Base-by-base conservation (phyloP, 306 rosid species). In the Citrullus amarus region DNA sequence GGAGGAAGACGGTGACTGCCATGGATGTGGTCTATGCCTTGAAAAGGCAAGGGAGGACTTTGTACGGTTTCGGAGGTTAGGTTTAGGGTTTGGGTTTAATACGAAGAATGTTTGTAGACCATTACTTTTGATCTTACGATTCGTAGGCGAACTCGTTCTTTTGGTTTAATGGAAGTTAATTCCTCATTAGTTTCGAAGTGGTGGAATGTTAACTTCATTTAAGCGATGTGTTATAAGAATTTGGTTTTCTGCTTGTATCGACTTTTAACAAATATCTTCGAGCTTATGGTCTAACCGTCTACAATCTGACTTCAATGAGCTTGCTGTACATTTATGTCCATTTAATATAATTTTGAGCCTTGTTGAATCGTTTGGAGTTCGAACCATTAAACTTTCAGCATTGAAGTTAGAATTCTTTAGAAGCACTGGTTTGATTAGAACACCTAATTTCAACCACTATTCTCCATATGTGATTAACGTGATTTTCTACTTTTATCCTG, bases 1-100 rank as follows among this genome's bases (percentile, higher is more conserved):
- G 88, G 48, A 82, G 90, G 81, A 87, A 87, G 86, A 87, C 88
- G 4, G 90, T 87, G 18, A 87, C 88, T 1, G 90, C 88, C 16
- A 87, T 87, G 88, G 88, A 84, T 11, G 86, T 85, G 51, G 90
- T 84, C 9, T 87, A 87, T 15, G 88, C 88, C 6, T n/a, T 87
- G 44, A 87, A 87, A 75, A 84, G 88, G 82, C 90, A 85, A 7
- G 90, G 88, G 66, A 81, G 88, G 78, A 87, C 90, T 54, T 81
- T 87, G 4, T 87, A 87, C 3, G 90, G 90, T 2, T 87, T 87
- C 14, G 88, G 88, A 4, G 88, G 90, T 72, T 87, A 73, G 58
- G 11, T 4, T 77, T 22, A 59, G 32, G 41, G 78, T 32, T 74
- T 50, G 32, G 41, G 78, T 32, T 74, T 50, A 0, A 51, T 44